Percentiles rank a stretch among this genome's conserved stretches.
Conservation (phyloP, 2,329 filamentous ascomycete species). For the Lachnellula hyalina region DNA sequence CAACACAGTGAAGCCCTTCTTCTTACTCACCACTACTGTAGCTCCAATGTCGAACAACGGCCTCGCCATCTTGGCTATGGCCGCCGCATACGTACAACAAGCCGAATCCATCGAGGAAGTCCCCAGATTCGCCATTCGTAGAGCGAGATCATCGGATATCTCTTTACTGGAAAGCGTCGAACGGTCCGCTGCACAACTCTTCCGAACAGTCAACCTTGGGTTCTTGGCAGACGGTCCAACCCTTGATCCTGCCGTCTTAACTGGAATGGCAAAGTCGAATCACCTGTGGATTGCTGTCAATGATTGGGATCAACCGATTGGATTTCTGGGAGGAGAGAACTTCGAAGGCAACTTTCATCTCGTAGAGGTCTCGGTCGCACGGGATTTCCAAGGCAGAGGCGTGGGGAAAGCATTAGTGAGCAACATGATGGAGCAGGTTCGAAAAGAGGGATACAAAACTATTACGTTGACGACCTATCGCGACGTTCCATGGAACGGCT, state of each 20-base stretch:
- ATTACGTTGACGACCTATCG: slow-evolving; percentile 28
- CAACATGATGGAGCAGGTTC: slow-evolving; percentile 25
- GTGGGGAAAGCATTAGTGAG: slow-evolving; percentile 27
- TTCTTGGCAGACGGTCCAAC: slow-evolving; percentile 20
- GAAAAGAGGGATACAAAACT: slow-evolving; percentile 22
- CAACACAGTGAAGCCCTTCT: not conserved
- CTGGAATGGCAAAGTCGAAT: slow-evolving; percentile 18
- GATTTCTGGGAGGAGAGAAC: slow-evolving; percentile 25
- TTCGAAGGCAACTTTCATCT: slow-evolving; percentile 29
- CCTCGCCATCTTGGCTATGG: slow-evolving; percentile 25
- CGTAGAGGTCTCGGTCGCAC: slow-evolving; percentile 27
- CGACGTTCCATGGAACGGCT: slow-evolving; percentile 27
- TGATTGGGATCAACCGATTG: slow-evolving; percentile 25
- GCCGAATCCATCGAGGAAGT: slow-evolving; percentile 18
- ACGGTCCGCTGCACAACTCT: slow-evolving; percentile 26
- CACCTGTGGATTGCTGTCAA: slow-evolving; percentile 29
- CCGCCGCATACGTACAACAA: slow-evolving; percentile 25
- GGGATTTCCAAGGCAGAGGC: slow-evolving; percentile 26
- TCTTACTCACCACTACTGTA: not conserved
- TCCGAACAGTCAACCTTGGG: slow-evolving; percentile 21
- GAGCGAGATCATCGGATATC: slow-evolving; percentile 24
- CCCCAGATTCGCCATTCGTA: slow-evolving; percentile 21
- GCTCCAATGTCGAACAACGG: slow-evolving; percentile 20
- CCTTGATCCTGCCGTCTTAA: slow-evolving; percentile 18
- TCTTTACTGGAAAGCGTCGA: slow-evolving; percentile 26